Conservation (phyloP, 106 monocot genomes). For the Xerophyta viscosa region DNA sequence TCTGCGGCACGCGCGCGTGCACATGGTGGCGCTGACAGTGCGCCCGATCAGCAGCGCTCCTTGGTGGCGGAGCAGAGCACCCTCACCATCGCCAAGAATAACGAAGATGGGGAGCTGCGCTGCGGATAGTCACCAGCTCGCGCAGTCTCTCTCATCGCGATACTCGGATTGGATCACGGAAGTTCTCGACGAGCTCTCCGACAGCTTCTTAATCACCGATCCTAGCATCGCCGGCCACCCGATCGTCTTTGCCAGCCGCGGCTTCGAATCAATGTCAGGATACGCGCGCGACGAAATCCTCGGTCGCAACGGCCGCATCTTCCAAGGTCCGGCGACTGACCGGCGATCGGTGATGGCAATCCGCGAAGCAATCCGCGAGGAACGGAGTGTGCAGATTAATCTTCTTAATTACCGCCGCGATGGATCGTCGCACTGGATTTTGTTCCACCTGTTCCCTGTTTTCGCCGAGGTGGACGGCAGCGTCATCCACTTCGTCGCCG, state of each 20-base stretch:
- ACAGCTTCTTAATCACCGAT: constrained; percentile 75
- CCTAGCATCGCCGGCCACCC: constrained; percentile 68
- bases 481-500: constrained; percentile 69
- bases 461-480: constrained; percentile 37
- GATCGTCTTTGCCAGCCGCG: constrained; percentile 81
- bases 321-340: constrained; percentile 76
- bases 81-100: background rate
- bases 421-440: constrained; percentile 60
- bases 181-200: constrained; percentile 53
- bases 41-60: too few relatives aligned
- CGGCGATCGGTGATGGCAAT: constrained; percentile 59
- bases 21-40: background rate
- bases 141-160: constrained; percentile 43
- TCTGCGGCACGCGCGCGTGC: background rate
- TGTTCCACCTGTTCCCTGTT: constrained; percentile 74
- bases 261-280: constrained; percentile 59
- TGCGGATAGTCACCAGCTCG: constrained; percentile 5
- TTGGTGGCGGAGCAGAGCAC: too few relatives aligned
- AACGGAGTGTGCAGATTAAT: constrained; percentile 46
- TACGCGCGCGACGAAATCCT: constrained; percentile 57
- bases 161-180: constrained; percentile 72
- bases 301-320: constrained; percentile 71
- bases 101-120: constrained; percentile 11
- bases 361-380: constrained; percentile 71
- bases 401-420: constrained; percentile 80